Evolutionary conservation across 2,329 filamentous ascomycete species (phyloP).

Genomic region (Exophiala bonariae): DNA sequence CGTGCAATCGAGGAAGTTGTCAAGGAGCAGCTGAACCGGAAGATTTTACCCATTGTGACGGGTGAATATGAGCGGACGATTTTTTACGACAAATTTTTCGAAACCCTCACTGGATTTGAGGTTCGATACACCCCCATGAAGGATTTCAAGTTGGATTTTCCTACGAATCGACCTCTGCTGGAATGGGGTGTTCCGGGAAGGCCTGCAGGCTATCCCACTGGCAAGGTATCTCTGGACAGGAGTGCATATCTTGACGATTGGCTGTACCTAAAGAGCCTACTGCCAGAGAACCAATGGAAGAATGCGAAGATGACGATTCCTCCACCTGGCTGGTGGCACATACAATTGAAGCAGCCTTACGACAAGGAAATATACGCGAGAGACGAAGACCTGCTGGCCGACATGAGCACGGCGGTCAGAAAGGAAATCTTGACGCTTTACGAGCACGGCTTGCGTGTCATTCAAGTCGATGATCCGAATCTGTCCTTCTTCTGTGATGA

Average conservation of each 20-base stretch:
- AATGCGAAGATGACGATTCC: constrained; percentile 20
- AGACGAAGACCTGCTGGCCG: constrained; percentile 59
- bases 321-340: constrained; percentile 19
- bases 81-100: constrained; percentile 30
- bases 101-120: constrained; percentile 25
- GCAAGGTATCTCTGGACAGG: constrained; percentile 11
- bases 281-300: constrained; percentile 8
- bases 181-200: constrained; percentile 14
- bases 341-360: constrained; percentile 57
- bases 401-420: constrained; percentile 65
- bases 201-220: constrained; percentile 13
- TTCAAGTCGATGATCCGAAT: constrained; percentile 69
- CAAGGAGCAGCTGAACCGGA: constrained; percentile 23
- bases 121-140: constrained; percentile 10
- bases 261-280: constrained; percentile 14
- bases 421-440: constrained; percentile 62
- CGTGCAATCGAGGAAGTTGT: constrained; percentile 23
- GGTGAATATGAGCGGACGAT: constrained; percentile 29
- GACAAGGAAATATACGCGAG: constrained; percentile 41
- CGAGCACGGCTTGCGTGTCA: constrained; percentile 62
- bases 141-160: constrained; percentile 17
- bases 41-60: constrained; percentile 26
- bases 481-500: constrained; percentile 73
- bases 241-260: constrained; percentile 20
- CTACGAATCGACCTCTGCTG: constrained; percentile 16